These are phyloP conservation scores for Fusarium ambrosium DNA, from an alignment of 2,329 filamentous ascomycete genomes.

Conservation along the genomic window DNA sequence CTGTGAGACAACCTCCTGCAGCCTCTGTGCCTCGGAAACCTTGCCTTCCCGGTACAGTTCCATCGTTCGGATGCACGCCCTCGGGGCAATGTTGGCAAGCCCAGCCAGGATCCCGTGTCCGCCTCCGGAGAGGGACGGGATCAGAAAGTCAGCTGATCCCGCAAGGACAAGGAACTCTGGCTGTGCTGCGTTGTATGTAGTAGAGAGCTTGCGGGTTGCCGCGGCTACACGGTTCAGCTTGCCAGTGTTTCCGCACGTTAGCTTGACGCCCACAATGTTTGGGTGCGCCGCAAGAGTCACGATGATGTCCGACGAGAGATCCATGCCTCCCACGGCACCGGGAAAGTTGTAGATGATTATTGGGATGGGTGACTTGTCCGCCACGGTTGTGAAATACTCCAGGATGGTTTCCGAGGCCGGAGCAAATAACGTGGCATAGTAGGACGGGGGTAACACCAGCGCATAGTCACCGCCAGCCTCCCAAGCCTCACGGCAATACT, in stretches of 20 bases:
- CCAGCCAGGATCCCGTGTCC: conserved; percentile 80
- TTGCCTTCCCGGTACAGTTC: conserved; percentile 71
- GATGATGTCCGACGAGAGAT: conserved; percentile 74
- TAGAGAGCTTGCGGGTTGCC: conserved; percentile 62
- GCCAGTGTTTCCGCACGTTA: conserved; percentile 79
- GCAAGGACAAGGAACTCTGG: conserved; percentile 76
- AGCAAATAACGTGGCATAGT: conserved; percentile 78
- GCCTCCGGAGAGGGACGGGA: conserved; percentile 77
- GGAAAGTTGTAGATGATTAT: conserved; percentile 80
- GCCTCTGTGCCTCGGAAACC: conserved; percentile 69
- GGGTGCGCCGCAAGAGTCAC: conserved; percentile 70
- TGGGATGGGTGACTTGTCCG: conserved; percentile 73
- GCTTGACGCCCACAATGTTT: conserved; percentile 77
- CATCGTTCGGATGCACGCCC: conserved; percentile 72
- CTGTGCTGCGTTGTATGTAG: conserved; percentile 15
- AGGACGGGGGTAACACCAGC: conserved; percentile 81
- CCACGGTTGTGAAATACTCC: conserved; percentile 76
- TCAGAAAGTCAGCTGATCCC: conserved; percentile 79
- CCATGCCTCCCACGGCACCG: conserved; percentile 72
- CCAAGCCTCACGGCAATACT: conserved; percentile 77
- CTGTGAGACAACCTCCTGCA: conserved; percentile 75
- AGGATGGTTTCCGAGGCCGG: conserved; percentile 65
- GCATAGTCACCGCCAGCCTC: conserved; percentile 80
- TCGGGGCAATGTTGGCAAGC: conserved; percentile 79
- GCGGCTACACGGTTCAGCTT: conserved; percentile 75